phyloP scores from a whole-genome alignment of 2,329 filamentous ascomycete species.

The Eutypella sp. region DNA sequence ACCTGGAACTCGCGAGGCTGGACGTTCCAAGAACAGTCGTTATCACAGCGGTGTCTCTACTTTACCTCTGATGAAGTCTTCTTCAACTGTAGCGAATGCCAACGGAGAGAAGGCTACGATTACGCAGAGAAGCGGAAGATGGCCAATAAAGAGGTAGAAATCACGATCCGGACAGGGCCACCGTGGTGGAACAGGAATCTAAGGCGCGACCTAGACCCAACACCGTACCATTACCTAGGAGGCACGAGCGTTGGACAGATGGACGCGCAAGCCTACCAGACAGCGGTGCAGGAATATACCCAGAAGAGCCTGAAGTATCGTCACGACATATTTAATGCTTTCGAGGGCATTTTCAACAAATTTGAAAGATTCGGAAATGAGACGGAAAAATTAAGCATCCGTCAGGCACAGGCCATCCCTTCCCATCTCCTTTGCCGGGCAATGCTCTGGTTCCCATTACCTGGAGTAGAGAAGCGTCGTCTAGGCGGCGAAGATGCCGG shows the following conservation, averaged over 20 bases:
- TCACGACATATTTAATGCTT: neutral
- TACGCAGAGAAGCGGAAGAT: neutral
- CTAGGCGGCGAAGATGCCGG: neutral
- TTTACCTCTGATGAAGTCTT: slow-evolving; percentile 2
- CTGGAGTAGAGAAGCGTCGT: neutral
- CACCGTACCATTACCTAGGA: neutral
- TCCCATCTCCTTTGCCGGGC: neutral
- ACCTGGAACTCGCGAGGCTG: slow-evolving; percentile 4
- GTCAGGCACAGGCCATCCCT: neutral
- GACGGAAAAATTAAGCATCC: neutral
- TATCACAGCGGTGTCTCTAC: slow-evolving; percentile 10
- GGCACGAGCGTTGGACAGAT: neutral
- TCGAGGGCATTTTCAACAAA: neutral
- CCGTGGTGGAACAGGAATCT: neutral
- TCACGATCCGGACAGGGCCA: neutral
- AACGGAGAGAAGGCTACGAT: neutral
- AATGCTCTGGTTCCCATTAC: neutral
- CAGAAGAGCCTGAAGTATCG: neutral
- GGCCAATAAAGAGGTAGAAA: neutral
- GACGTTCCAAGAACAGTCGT: slow-evolving; percentile 12
- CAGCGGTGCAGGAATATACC: neutral
- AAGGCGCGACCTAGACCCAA: neutral
- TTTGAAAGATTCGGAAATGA: neutral
- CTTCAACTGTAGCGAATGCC: neutral
- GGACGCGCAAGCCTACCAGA: neutral